phyloP scores from a whole-genome alignment of 2,329 filamentous ascomycete genomes.

The Colletotrichum zoysiae region DNA sequence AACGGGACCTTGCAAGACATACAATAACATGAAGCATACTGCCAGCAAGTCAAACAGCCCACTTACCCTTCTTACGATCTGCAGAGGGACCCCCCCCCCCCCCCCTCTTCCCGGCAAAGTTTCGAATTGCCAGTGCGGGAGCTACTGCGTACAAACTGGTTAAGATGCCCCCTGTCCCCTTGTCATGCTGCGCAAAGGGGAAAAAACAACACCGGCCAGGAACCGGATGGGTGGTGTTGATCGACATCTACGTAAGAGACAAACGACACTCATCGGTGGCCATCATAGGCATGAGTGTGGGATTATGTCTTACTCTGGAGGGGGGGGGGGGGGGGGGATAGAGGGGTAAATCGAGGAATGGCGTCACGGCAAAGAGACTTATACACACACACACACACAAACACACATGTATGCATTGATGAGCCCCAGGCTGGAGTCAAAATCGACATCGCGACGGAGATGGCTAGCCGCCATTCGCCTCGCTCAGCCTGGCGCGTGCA shows the following conservation, averaged over 20 bases:
- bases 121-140: conserved; percentile 35
- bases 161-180: background rate
- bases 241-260: background rate
- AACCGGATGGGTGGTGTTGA: background rate
- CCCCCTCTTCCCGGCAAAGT: too few species aligned
- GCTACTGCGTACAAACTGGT: conserved; percentile 19
- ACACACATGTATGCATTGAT: too few species aligned
- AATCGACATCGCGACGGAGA: conserved; percentile 11
- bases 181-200: background rate
- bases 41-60: conserved; percentile 16
- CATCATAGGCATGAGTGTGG: conserved; percentile 29
- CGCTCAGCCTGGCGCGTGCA: conserved; percentile 5
- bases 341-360: conserved; percentile 16
- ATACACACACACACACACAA: too few species aligned
- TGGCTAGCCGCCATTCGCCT: conserved; percentile 15
- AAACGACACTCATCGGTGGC: background rate
- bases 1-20: conserved; percentile 24
- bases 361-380: conserved; percentile 15
- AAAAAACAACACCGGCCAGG: background rate
- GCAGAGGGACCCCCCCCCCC: conserved; percentile 11
- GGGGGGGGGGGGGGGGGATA: background rate
- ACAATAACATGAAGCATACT: background rate
- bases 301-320: conserved; percentile 14
- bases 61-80: conserved; percentile 22
- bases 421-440: background rate